phyloP scores from a whole-genome alignment of 1,284 basidiomycete species.

The Ceratobasidium sp. region DNA sequence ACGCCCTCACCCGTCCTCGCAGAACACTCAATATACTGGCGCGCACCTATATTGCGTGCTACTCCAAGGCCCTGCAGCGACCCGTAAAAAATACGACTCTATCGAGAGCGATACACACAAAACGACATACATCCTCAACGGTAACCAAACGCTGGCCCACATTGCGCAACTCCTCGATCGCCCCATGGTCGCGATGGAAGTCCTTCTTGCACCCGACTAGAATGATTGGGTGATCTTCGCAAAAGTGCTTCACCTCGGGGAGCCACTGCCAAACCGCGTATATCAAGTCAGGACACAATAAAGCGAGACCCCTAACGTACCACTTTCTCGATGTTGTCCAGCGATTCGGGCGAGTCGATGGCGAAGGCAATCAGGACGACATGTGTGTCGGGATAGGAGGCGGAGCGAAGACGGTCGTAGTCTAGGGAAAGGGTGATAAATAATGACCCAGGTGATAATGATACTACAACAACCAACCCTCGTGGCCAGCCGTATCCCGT shows the following conservation, averaged over 20 bases:
- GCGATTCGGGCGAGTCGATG: conserved; percentile 89
- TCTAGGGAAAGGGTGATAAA: conserved; percentile 54
- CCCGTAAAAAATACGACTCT: no score
- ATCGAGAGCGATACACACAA: no score
- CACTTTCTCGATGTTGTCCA: conserved; percentile 97
- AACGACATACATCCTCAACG: conserved; percentile 69
- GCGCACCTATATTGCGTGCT: conserved; percentile 82
- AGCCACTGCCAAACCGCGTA: conserved; percentile 74
- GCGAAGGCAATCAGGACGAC: conserved; percentile 95
- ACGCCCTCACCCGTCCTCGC: conserved; percentile 90
- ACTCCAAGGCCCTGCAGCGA: no score
- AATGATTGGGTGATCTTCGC: conserved; percentile 85
- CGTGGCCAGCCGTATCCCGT: conserved; percentile 96
- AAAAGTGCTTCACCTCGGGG: conserved; percentile 94
- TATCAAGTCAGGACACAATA: conserved; percentile 25
- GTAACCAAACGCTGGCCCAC: conserved; percentile 85
- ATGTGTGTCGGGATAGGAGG: conserved; percentile 91
- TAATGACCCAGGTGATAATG: conserved; percentile 14
- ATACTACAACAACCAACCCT: conserved; percentile 58
- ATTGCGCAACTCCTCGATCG: conserved; percentile 82
- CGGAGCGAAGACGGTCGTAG: conserved; percentile 89
- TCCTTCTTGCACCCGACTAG: conserved; percentile 95
- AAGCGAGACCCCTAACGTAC: conserved; percentile 61
- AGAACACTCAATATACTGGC: conserved; percentile 90
- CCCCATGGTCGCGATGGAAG: conserved; percentile 79